Base-by-base conservation (phyloP, 176 grass and related monocot species). In the Zoysia pacifica region DNA sequence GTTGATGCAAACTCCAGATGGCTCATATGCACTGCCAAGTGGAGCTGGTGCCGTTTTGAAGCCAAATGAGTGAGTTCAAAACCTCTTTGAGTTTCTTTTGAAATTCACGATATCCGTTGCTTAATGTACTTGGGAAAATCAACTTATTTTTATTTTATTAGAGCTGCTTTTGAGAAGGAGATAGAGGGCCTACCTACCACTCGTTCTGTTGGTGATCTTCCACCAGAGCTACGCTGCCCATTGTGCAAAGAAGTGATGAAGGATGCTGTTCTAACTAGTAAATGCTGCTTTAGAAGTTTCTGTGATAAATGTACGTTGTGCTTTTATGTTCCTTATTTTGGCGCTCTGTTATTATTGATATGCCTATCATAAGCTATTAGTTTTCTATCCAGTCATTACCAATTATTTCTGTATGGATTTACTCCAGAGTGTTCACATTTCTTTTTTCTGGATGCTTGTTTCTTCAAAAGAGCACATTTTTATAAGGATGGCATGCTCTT, bases 201-300 rank as follows among this genome's bases (percentile, higher is more conserved):
- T 37, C 88, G 83, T 11, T 70, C 82, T 80, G 52, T 90, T 37
- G 80, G 89, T 79, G 90, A 95, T 90, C 81, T 99, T 85, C 97
- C 97, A 77, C 90, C 86, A 19, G 89, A 99, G 84, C 69, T 96
- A 74, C 90, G 53, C 41, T 99, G 97, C 84, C 93, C 90, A 61
- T 79, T 99, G 67, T 99, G 97, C 88, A 99, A 99, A 85, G 90
- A 93, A 86, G 92, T 95, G 66, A 99, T 99, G 93, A 99, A 99
- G 86, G 97, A 99, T 86, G 93, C 97, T 37, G 97, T 99, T 76
- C 79, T 99, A 76, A 96, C 93, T 72, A 99, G 97, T 94, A 99
- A 99, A 86, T 99, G 97, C 72, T 99, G 97, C 76, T 99, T 99
- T 90, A 91, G 82, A 70, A 99, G 97, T 79, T 99, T 99, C 71